Conservation (phyloP, 192 early-diverging fungal species). For the Gaertneriomyces sp. region DNA sequence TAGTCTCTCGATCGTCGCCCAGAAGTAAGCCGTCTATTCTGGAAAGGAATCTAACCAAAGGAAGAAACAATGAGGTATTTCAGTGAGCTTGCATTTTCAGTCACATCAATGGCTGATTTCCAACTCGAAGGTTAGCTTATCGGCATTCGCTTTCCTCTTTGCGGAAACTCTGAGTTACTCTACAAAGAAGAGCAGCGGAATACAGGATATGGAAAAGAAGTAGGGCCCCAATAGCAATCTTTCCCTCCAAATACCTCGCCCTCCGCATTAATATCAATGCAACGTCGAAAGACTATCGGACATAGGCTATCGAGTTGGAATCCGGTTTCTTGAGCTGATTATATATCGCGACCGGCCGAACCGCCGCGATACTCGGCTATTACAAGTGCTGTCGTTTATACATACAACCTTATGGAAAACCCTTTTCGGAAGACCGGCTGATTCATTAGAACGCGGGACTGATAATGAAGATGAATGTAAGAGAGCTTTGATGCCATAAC, state of each 20-base stretch:
- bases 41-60: slow-evolving; percentile 74
- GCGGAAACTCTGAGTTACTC: slow-evolving; percentile 94
- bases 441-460: slow-evolving; percentile 92
- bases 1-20: neutral
- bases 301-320: slow-evolving; percentile 90
- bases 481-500: slow-evolving; percentile 20
- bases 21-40: slow-evolving; percentile 47
- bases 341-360: slow-evolving; percentile 84
- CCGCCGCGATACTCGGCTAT: slow-evolving; percentile 84
- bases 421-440: slow-evolving; percentile 93
- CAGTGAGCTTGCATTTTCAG: slow-evolving; percentile 73
- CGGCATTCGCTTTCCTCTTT: slow-evolving; percentile 86
- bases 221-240: slow-evolving; percentile 33
- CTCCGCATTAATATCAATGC: neutral
- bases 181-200: slow-evolving; percentile 91
- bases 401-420: slow-evolving; percentile 91
- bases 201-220: slow-evolving; percentile 94
- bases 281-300: slow-evolving; percentile 67
- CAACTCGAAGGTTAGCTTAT: slow-evolving; percentile 60
- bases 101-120: slow-evolving; percentile 24
- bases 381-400: slow-evolving; percentile 89
- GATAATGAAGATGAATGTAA: slow-evolving; percentile 97
- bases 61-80: slow-evolving; percentile 68
- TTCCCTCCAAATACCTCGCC: neutral
- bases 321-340: slow-evolving; percentile 81